These are phyloP conservation scores for Crithidia bombi DNA, from an alignment of 208 protist species.

Conservation along the genomic window DNA sequence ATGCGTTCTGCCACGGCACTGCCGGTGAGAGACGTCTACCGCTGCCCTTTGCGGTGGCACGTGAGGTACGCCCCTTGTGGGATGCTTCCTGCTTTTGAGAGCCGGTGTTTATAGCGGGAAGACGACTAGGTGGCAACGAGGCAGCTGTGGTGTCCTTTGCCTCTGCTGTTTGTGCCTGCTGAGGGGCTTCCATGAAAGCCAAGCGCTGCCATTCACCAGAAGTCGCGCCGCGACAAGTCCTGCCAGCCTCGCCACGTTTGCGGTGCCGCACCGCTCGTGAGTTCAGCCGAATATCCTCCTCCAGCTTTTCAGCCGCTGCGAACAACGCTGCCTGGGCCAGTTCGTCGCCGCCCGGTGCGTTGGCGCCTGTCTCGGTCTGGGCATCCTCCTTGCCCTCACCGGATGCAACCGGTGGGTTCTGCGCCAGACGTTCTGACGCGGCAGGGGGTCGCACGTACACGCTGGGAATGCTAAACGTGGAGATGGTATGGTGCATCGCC, in stretches of 20 bases:
- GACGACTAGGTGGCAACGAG: too few species aligned
- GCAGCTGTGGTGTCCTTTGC: too few species aligned
- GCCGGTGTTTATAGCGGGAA: too few species aligned
- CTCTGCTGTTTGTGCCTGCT: too few species aligned
- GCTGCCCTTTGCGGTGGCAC: neutral
- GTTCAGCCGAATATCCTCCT: conserved; percentile 54
- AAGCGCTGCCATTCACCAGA: too few species aligned
- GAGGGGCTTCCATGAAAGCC: too few species aligned
- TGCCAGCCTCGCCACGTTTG: too few species aligned
- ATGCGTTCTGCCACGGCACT: conserved; percentile 20
- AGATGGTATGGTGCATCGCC: conserved; percentile 57
- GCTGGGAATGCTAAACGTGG: conserved; percentile 51
- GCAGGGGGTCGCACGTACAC: conserved; percentile 42
- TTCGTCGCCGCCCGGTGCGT: neutral
- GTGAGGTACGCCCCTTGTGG: neutral
- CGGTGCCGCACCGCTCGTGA: conserved; percentile 23
- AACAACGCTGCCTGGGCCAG: conserved; percentile 10
- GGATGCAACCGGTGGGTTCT: neutral
- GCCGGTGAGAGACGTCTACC: neutral
- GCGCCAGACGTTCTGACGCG: neutral
- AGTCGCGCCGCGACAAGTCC: too few species aligned
- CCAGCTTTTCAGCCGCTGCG: conserved; percentile 34
- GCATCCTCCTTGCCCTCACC: neutral
- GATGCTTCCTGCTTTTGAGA: neutral
- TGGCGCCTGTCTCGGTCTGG: neutral